A percentile compares a stretch with the other conserved stretches of the same genome.
Evolutionary conservation across 1,284 basidiomycete genomes (phyloP).

Genomic region (Volvariella surrecta): DNA sequence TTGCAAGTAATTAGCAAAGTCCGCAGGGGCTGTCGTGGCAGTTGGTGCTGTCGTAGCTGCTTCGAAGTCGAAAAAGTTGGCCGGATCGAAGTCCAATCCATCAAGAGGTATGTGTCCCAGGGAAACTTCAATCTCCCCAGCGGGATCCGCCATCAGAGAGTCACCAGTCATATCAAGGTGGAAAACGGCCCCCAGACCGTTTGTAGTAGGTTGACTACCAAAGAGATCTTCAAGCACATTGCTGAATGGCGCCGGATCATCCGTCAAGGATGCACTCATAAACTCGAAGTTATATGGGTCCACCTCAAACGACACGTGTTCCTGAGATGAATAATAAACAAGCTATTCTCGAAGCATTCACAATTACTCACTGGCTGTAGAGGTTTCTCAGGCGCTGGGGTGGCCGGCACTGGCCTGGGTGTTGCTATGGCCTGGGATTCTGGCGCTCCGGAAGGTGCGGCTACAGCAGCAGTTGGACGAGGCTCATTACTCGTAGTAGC

Average conservation of each 20-base stretch:
- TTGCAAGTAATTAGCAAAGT: background rate
- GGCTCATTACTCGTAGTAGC: background rate
- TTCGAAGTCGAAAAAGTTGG: conserved; percentile 1
- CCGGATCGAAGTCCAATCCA: background rate
- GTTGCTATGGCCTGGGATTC: conserved; percentile 1
- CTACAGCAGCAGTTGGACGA: background rate
- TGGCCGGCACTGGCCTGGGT: background rate
- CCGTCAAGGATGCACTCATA: no score
- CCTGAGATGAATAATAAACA: background rate
- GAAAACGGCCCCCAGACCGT: no score
- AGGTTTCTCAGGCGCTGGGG: background rate
- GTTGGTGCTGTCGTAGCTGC: background rate
- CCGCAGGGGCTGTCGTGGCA: background rate
- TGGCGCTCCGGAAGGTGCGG: background rate
- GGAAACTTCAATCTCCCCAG: conserved; percentile 25
- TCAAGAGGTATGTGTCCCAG: conserved; percentile 12
- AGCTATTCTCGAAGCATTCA: no score
- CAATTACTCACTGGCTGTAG: background rate
- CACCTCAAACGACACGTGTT: conserved; percentile 8
- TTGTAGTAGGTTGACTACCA: no score
- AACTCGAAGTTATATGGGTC: background rate
- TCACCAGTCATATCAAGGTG: conserved; percentile 10
- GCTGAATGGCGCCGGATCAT: no score
- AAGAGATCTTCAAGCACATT: no score
- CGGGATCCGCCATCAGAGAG: conserved; percentile 19